These are phyloP conservation scores for Tephrocybe rancida DNA, from an alignment of 768 basidiomycete genomes.

Conservation along the genomic window DNA sequence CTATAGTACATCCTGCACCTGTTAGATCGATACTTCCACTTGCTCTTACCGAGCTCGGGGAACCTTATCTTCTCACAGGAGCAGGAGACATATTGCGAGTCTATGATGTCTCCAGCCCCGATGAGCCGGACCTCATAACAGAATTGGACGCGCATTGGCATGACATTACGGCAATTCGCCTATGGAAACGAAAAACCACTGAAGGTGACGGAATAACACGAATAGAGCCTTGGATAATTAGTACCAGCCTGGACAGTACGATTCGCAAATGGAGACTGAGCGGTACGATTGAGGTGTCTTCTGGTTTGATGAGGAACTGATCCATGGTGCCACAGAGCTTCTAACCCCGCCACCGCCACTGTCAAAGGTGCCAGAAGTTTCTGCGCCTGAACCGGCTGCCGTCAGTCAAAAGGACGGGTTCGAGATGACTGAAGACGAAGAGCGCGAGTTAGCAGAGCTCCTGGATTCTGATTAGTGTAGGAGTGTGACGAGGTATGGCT, in stretches of 20 bases:
- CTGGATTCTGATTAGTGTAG: constrained; percentile 34
- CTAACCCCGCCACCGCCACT: constrained; percentile 32
- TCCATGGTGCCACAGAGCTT: constrained; percentile 33
- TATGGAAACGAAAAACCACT: constrained; percentile 63
- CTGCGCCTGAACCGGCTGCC: constrained; percentile 11
- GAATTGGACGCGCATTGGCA: constrained; percentile 90
- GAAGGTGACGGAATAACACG: constrained; percentile 47
- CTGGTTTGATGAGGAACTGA: background rate
- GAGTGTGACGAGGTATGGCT: background rate
- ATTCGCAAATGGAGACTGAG: constrained; percentile 82
- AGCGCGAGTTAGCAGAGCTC: constrained; percentile 84
- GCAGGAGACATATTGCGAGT: constrained; percentile 82
- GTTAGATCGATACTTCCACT: constrained; percentile 79
- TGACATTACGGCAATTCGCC: constrained; percentile 74
- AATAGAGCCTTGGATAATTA: constrained; percentile 81
- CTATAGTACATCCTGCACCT: constrained; percentile 60
- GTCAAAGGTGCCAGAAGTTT: constrained; percentile 8
- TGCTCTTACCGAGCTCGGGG: constrained; percentile 58
- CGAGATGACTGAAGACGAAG: constrained; percentile 84
- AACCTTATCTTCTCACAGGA: constrained; percentile 80
- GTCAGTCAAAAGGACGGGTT: constrained; percentile 26
- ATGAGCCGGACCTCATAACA: constrained; percentile 70
- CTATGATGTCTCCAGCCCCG: constrained; percentile 72
- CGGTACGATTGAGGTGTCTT: constrained; percentile 39
- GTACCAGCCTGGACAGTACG: constrained; percentile 84